Conservation (phyloP, 257 asterid species). For the Solanum etuberosum region DNA sequence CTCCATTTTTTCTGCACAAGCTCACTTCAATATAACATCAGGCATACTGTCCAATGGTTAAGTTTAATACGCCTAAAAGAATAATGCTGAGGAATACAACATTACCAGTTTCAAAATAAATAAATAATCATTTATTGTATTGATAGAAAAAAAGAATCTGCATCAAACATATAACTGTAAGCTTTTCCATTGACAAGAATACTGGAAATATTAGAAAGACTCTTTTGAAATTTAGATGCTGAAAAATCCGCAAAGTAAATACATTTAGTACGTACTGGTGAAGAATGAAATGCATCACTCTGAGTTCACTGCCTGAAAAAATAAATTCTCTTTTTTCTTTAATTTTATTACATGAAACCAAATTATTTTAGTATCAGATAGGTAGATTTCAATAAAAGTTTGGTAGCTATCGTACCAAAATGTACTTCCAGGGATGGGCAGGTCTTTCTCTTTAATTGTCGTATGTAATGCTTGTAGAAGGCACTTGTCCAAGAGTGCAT, state of each 20-base stretch:
- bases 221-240: neutral
- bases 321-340: neutral
- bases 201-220: neutral
- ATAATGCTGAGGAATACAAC: too few relatives aligned
- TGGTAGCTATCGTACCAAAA: slow-evolving; percentile 49
- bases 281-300: neutral
- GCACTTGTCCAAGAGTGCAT: slow-evolving; percentile 68
- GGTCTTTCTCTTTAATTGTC: slow-evolving; percentile 73
- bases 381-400: neutral
- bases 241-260: neutral
- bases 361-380: neutral
- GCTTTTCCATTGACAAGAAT: neutral
- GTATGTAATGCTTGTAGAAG: slow-evolving; percentile 85
- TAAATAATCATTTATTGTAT: neutral
- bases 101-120: too few relatives aligned
- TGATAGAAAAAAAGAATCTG: neutral
- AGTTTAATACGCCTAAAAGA: neutral
- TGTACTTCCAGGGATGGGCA: slow-evolving; percentile 85
- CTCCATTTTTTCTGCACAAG: neutral
- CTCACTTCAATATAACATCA: neutral
- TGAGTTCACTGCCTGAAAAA: neutral
- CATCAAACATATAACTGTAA: neutral
- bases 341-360: neutral
- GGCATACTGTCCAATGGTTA: neutral
- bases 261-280: neutral